phyloP scores from a whole-genome alignment of 2,329 filamentous ascomycete genomes.

The Pseudogymnoascus verrucosus region DNA sequence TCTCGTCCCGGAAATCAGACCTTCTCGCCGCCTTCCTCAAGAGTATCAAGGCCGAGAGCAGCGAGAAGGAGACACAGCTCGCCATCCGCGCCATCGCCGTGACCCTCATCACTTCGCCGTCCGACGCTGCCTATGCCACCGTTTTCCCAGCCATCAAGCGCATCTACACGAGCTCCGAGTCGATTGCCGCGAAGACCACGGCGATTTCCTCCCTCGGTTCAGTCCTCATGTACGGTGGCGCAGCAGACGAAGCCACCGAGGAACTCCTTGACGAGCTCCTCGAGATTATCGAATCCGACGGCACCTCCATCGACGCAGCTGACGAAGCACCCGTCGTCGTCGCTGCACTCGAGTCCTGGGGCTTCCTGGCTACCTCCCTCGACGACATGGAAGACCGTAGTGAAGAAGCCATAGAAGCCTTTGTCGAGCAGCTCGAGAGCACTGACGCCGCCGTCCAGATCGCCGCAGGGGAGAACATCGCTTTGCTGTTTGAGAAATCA shows the following conservation, averaged over 20 bases:
- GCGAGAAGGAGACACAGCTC: constrained; percentile 52
- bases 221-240: constrained; percentile 57
- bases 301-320: constrained; percentile 51
- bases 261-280: constrained; percentile 59
- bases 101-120: constrained; percentile 54
- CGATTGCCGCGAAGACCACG: constrained; percentile 48
- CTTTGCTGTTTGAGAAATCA: constrained; percentile 61
- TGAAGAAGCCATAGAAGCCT: constrained; percentile 56
- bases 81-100: constrained; percentile 51
- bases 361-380: constrained; percentile 56
- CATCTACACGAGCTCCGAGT: constrained; percentile 52
- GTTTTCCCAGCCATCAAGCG: constrained; percentile 48
- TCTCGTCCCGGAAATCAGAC: constrained; percentile 45
- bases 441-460: constrained; percentile 55
- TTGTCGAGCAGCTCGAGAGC: constrained; percentile 62
- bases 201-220: constrained; percentile 58
- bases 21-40: constrained; percentile 52
- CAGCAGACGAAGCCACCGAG: constrained; percentile 50
- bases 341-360: constrained; percentile 62
- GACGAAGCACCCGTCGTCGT: constrained; percentile 55
- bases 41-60: constrained; percentile 55
- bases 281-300: constrained; percentile 62
- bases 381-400: constrained; percentile 58
- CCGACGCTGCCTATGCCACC: constrained; percentile 52
- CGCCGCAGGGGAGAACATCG: constrained; percentile 65